Evolutionary conservation across 1,139 yeast genomes (phyloP).

Genomic region (Candida pseudocylindracea): DNA sequence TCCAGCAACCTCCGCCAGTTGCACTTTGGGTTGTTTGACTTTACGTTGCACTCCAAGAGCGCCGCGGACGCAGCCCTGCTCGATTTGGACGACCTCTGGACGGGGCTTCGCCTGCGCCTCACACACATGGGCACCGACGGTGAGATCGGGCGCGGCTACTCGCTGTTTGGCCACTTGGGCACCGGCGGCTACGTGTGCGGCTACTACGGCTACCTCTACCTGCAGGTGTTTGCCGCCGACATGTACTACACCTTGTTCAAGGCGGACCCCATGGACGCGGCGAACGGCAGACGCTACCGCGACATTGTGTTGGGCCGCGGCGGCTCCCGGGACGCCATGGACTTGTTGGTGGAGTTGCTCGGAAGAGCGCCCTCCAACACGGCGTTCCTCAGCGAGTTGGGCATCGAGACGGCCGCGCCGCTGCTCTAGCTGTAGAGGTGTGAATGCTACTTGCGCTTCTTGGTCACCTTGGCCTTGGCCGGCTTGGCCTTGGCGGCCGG

Average conservation of each 20-base stretch:
- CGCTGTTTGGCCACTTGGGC: slow-evolving; percentile 64
- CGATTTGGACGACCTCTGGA: slow-evolving; percentile 35
- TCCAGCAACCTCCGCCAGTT: slow-evolving; percentile 50
- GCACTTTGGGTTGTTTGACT: slow-evolving; percentile 59
- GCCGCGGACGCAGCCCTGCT: slow-evolving; percentile 16
- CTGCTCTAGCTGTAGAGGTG: no score
- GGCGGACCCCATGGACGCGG: slow-evolving; percentile 39
- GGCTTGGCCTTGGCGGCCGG: slow-evolving; percentile 2
- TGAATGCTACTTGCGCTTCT: background rate
- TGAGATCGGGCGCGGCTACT: slow-evolving; percentile 36
- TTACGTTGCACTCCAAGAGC: slow-evolving; percentile 31
- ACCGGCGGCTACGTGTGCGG: slow-evolving; percentile 66
- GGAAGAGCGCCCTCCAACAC: slow-evolving; percentile 57
- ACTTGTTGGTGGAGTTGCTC: slow-evolving; percentile 36
- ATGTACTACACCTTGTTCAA: slow-evolving; percentile 57
- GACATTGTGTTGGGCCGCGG: slow-evolving; percentile 51
- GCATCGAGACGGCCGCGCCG: no score
- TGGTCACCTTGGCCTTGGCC: background rate
- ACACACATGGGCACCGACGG: slow-evolving; percentile 35
- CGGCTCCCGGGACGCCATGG: slow-evolving; percentile 49
- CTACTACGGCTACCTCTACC: slow-evolving; percentile 72
- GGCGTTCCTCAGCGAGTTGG: slow-evolving; percentile 39
- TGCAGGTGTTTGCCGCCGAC: slow-evolving; percentile 70
- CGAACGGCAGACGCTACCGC: slow-evolving; percentile 43
- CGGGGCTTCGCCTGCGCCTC: slow-evolving; percentile 32